These are phyloP conservation scores for Umbelopsis ramanniana DNA, from an alignment of 192 early-diverging fungal genomes.

Conservation along the genomic window DNA sequence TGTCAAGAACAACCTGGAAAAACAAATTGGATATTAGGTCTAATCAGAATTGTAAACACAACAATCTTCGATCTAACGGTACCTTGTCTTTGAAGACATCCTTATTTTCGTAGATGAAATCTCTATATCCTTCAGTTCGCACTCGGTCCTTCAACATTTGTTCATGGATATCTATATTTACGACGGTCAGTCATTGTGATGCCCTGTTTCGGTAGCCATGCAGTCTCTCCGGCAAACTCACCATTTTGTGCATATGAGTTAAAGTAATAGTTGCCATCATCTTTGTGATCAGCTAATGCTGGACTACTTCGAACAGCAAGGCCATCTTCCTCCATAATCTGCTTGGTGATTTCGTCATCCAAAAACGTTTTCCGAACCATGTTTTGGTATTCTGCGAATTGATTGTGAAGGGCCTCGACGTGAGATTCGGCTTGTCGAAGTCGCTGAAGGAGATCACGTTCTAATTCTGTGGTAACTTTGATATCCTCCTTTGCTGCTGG, in stretches of 20 bases:
- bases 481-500: conserved; percentile 27
- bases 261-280: conserved; percentile 85
- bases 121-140: conserved; percentile 80
- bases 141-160: conserved; percentile 87
- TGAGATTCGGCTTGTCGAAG: conserved; percentile 63
- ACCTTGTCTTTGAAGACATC: conserved; percentile 82
- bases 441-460: conserved; percentile 57
- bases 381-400: conserved; percentile 71
- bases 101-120: conserved; percentile 85
- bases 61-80: neutral
- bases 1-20: conserved; percentile 69
- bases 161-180: conserved; percentile 45
- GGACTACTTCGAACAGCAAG: neutral
- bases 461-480: conserved; percentile 51
- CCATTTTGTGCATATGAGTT: conserved; percentile 97
- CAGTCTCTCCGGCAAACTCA: conserved; percentile 40
- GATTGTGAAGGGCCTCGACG: conserved; percentile 50
- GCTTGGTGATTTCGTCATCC: conserved; percentile 36
- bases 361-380: conserved; percentile 76
- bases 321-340: conserved; percentile 2
- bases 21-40: neutral
- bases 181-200: neutral
- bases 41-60: neutral
- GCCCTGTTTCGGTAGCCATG: neutral
- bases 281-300: neutral